A percentile compares a stretch with the other conserved stretches of the same genome.
Evolutionary conservation across 306 rosid species (phyloP).

Genomic region (Lupinus albus): DNA sequence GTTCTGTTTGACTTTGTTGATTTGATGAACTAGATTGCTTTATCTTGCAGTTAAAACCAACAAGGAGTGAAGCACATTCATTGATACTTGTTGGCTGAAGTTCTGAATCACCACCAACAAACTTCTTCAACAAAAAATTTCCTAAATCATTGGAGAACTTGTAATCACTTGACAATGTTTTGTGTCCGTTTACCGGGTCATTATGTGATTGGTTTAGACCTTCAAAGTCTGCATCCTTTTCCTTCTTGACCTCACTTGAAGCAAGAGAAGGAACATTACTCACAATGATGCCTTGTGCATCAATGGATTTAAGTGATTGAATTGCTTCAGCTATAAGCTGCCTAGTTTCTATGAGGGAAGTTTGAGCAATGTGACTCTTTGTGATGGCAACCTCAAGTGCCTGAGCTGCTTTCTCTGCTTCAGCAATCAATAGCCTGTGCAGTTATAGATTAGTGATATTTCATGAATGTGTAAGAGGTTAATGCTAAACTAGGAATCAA

Average conservation of each 20-base stretch:
- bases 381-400: slow-evolving; percentile 69
- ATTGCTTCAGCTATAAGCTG: slow-evolving; percentile 76
- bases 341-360: slow-evolving; percentile 72
- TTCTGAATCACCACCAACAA: slow-evolving; percentile 44
- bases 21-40: slow-evolving; percentile 32
- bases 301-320: slow-evolving; percentile 62
- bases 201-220: slow-evolving; percentile 32
- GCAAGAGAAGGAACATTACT: slow-evolving; percentile 37
- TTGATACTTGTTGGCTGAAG: slow-evolving; percentile 37
- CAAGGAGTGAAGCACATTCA: slow-evolving; percentile 35
- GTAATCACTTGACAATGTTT: slow-evolving; percentile 34
- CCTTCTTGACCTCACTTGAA: slow-evolving; percentile 38
- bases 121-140: slow-evolving; percentile 41
- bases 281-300: slow-evolving; percentile 35
- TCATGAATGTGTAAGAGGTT: background rate
- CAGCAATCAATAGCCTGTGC: slow-evolving; percentile 69
- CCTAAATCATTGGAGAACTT: slow-evolving; percentile 41
- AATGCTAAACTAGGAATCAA: background rate
- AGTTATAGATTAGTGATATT: slow-evolving; percentile 23
- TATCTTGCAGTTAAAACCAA: slow-evolving; percentile 31
- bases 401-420: slow-evolving; percentile 79
- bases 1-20: slow-evolving; percentile 29
- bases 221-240: slow-evolving; percentile 20
- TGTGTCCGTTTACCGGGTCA: slow-evolving; percentile 52
- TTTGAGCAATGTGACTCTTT: slow-evolving; percentile 67